Evolutionary conservation across 2,329 filamentous ascomycete species (phyloP).

Genomic region (Capronia epimyces): DNA sequence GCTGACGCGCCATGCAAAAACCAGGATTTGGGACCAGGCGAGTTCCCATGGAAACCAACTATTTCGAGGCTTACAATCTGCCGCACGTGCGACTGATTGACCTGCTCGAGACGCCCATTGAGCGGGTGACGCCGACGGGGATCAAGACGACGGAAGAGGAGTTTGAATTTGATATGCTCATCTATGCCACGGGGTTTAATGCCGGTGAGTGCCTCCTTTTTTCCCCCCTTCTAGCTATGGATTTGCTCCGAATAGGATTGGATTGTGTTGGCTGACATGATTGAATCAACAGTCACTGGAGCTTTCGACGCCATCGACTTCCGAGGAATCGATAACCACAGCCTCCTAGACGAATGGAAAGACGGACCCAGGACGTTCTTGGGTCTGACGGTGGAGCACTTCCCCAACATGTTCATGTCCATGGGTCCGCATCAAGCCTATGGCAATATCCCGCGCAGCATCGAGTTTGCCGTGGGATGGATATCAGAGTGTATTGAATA

Average conservation of each 20-base stretch:
- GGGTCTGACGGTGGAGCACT: conserved; percentile 38
- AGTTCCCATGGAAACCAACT: conserved; percentile 45
- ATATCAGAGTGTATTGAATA: conserved; percentile 36
- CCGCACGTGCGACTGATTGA: conserved; percentile 46
- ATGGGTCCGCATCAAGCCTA: conserved; percentile 52
- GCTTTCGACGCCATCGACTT: conserved; percentile 40
- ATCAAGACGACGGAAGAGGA: conserved; percentile 39
- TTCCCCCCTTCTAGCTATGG: no score
- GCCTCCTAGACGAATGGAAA: no score
- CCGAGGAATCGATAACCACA: no score
- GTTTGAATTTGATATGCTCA: conserved; percentile 39
- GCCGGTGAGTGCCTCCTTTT: no score
- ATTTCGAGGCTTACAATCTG: conserved; percentile 48
- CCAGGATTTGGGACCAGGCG: conserved; percentile 53
- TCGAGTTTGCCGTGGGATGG: conserved; percentile 37
- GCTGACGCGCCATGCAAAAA: no score
- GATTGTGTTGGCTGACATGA: no score
- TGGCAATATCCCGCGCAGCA: conserved; percentile 21
- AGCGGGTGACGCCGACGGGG: conserved; percentile 36
- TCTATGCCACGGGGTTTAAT: conserved; percentile 44
- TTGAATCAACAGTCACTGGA: no score
- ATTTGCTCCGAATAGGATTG: no score
- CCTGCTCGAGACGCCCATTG: conserved; percentile 41
- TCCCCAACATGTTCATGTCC: conserved; percentile 49
- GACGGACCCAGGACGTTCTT: conserved; percentile 37